Conservation (phyloP, 371 early-diverging fungal genomes). For the Saksenaea oblongispora region DNA sequence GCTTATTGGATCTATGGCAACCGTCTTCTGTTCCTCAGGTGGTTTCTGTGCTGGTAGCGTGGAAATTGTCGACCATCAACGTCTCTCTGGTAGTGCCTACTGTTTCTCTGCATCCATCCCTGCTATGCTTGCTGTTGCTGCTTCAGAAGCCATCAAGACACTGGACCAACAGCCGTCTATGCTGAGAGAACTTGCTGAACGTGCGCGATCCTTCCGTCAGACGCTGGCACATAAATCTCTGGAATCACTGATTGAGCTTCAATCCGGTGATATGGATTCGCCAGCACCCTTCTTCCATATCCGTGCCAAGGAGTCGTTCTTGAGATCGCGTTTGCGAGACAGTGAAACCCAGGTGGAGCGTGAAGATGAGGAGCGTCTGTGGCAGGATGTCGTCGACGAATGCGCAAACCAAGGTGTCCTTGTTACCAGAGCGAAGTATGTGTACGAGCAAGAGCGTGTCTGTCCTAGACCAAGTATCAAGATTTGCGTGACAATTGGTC, state of each 20-base stretch:
- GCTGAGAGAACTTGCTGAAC: conserved; percentile 36
- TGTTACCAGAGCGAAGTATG: conserved; percentile 86
- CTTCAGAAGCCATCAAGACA: conserved; percentile 81
- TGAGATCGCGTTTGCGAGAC: conserved; percentile 31
- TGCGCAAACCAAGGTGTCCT: conserved; percentile 73
- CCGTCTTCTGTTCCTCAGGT: conserved; percentile 87
- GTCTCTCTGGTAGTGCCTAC: conserved; percentile 93
- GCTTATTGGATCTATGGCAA: conserved; percentile 89
- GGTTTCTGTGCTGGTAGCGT: conserved; percentile 94
- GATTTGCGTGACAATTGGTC: conserved; percentile 74
- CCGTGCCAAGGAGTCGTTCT: conserved; percentile 51
- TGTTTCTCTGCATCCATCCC: conserved; percentile 99
- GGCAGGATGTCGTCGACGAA: conserved; percentile 89
- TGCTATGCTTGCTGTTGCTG: conserved; percentile 91
- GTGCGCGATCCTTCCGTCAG: conserved; percentile 38
- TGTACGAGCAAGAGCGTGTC: conserved; percentile 78
- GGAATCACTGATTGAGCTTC: conserved; percentile 46
- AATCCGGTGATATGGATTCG: conserved; percentile 51
- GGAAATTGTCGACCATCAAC: conserved; percentile 93
- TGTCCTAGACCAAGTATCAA: conserved; percentile 83
- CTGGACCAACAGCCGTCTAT: conserved; percentile 49
- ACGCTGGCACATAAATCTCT: conserved; percentile 36
- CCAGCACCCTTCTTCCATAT: conserved; percentile 72
- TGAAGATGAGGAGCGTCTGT: conserved; percentile 61
- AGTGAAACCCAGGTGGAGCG: conserved; percentile 36